These are phyloP conservation scores for Mycosphaerella arachidis DNA, from an alignment of 2,329 filamentous ascomycete species.

Conservation along the genomic window DNA sequence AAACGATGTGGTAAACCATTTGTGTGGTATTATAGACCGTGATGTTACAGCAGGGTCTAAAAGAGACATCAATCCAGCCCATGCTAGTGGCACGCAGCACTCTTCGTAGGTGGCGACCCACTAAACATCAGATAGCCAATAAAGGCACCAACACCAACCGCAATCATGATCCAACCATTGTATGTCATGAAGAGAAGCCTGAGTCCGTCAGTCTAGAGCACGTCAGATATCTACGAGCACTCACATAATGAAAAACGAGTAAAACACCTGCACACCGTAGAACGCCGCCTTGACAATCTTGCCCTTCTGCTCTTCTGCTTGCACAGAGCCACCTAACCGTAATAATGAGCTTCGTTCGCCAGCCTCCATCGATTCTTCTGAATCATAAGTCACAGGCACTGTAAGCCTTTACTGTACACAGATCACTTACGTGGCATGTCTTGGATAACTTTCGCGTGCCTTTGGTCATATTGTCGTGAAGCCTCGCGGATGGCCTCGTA, in stretches of 20 bases:
- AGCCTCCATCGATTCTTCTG: conserved; percentile 1
- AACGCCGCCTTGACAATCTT: conserved; percentile 75
- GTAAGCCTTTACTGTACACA: not conserved
- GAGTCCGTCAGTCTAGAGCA: not conserved
- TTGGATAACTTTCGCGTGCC: conserved; percentile 48
- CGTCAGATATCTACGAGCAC: conserved; percentile 40
- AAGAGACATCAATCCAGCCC: not conserved
- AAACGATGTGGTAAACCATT: too few species aligned
- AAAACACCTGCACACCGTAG: conserved; percentile 93
- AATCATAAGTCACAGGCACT: not conserved
- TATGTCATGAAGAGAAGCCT: conserved; percentile 99
- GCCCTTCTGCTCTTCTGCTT: conserved; percentile 54
- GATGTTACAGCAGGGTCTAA: too few species aligned
- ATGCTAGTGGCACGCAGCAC: conserved; percentile 82
- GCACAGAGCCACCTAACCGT: conserved; percentile 36
- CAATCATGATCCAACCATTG: conserved; percentile 95
- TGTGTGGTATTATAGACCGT: too few species aligned
- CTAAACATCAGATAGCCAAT: conserved; percentile 83
- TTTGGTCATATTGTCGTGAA: conserved; percentile 69
- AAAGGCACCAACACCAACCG: conserved; percentile 83
- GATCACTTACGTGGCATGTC: conserved; percentile 33
- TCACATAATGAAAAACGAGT: conserved; percentile 99
- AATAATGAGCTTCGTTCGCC: conserved; percentile 63
- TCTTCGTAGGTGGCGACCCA: conserved; percentile 67
- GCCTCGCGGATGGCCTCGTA: conserved; percentile 83